A percentile compares a stretch with the other conserved stretches of the same genome.
Conservation (phyloP, 106 monocot species). For the Dendrobium huoshanense region DNA sequence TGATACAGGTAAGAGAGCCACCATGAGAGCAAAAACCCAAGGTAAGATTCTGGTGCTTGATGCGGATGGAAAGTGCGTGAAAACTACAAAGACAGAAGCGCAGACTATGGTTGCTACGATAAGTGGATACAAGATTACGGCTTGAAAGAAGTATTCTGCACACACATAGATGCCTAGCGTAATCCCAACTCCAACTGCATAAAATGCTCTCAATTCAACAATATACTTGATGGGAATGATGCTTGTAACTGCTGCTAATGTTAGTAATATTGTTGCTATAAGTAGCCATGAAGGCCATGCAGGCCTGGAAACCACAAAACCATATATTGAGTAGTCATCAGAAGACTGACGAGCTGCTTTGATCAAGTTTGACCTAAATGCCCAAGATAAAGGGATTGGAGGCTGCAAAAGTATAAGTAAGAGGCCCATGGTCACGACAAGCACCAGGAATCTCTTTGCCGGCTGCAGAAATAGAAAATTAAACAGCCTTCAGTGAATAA, state of each 20-base stretch:
- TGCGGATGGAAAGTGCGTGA: conserved; percentile 85
- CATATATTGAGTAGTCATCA: conserved; percentile 91
- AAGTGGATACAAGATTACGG: conserved; percentile 70
- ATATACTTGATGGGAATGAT: conserved; percentile 89
- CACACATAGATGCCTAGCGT: conserved; percentile 81
- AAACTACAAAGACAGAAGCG: conserved; percentile 79
- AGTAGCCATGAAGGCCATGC: conserved; percentile 97
- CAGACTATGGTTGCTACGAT: conserved; percentile 60
- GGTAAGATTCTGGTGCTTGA: conserved; percentile 84
- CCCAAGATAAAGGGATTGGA: conserved; percentile 81
- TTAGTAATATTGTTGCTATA: conserved; percentile 66
- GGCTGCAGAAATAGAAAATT: conserved; percentile 32
- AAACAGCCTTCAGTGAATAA: not conserved
- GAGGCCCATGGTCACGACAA: conserved; percentile 62
- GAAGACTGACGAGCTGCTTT: conserved; percentile 69
- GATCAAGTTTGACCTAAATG: conserved; percentile 73
- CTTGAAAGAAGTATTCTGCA: conserved; percentile 81
- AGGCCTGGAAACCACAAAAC: conserved; percentile 62
- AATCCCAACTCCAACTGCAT: conserved; percentile 71
- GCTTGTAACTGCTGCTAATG: conserved; percentile 78
- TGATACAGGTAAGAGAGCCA: conserved; percentile 84
- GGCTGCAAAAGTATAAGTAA: conserved; percentile 84
- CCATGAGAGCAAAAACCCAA: conserved; percentile 92
- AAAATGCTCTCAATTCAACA: conserved; percentile 76
- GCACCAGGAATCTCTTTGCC: conserved; percentile 73